Percentiles rank a stretch among this genome's conserved stretches.
phyloP scores from a whole-genome alignment of 164 flowering plant species.

The Aristolochia californica region DNA sequence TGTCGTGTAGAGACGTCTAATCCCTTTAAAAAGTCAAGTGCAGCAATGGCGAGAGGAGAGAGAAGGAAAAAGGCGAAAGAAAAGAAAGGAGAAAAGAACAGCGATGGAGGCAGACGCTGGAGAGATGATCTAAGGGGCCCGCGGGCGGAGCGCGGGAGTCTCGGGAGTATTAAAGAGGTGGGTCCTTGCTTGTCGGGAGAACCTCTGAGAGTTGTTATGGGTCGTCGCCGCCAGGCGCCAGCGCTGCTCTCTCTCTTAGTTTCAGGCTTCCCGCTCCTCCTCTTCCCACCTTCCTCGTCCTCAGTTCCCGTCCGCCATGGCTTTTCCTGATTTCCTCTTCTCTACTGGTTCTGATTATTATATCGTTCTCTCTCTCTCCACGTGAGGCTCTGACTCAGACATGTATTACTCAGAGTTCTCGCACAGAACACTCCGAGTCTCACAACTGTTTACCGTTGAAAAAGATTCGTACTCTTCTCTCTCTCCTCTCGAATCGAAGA shows the following conservation, averaged over 20 bases:
- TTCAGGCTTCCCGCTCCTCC: too few species aligned
- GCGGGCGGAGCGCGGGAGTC: conserved; percentile 3
- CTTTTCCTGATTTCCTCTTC: not conserved
- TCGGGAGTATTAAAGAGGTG: conserved; percentile 4
- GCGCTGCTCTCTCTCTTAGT: not conserved
- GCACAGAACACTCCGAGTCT: not conserved
- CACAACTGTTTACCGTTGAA: conserved; percentile 1
- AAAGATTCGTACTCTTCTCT: not conserved
- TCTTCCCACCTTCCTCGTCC: not conserved
- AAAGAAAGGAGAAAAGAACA: not conserved
- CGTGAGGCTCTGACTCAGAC: conserved; percentile 3
- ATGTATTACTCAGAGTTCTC: not conserved
- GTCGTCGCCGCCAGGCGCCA: not conserved
- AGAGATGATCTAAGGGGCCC: not conserved
- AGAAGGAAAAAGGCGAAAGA: not conserved
- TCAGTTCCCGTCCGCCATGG: not conserved
- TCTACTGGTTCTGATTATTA: not conserved
- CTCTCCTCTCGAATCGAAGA: not conserved
- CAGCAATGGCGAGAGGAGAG: not conserved
- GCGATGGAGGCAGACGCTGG: not conserved
- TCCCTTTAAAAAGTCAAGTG: not conserved
- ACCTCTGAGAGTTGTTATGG: not conserved
- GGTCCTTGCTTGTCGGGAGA: conserved; percentile 1
- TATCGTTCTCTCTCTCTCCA: conserved; percentile 1
- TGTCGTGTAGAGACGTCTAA: conserved; percentile 5